Evolutionary conservation across 2,329 filamentous ascomycete species (phyloP).

Genomic region (Colletotrichum truncatum): DNA sequence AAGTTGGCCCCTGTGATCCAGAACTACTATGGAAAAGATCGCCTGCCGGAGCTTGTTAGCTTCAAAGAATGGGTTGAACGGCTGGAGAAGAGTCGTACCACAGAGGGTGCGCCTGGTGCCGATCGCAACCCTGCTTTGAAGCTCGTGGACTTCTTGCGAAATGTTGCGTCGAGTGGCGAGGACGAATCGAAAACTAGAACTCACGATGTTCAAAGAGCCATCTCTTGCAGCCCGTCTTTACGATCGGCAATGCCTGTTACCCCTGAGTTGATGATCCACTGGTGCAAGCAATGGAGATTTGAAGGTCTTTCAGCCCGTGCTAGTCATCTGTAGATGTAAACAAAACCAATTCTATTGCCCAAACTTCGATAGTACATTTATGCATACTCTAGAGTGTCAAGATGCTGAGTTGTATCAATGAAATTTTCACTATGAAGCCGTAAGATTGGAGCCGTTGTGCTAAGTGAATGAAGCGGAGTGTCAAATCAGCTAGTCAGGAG

Average conservation of each 20-base stretch:
- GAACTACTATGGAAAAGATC: conserved; percentile 46
- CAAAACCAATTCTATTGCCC: no score
- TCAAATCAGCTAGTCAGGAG: no score
- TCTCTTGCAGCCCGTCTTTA: conserved; percentile 51
- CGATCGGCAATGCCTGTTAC: conserved; percentile 49
- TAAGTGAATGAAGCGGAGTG: no score
- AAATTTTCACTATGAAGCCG: no score
- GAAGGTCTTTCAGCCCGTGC: not conserved
- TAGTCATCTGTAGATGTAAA: conserved; percentile 17
- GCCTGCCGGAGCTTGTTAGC: conserved; percentile 48
- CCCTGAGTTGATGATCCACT: conserved; percentile 55
- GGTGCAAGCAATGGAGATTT: conserved; percentile 56
- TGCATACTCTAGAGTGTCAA: no score
- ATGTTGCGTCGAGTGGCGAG: not conserved
- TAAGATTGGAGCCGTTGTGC: no score
- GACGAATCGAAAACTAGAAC: conserved; percentile 37
- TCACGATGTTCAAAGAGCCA: conserved; percentile 51
- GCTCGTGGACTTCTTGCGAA: conserved; percentile 58
- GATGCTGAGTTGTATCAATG: no score
- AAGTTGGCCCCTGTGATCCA: conserved; percentile 50
- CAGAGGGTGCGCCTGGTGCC: conserved; percentile 44
- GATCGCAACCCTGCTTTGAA: conserved; percentile 58
- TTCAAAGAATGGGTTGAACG: conserved; percentile 55
- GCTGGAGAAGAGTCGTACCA: conserved; percentile 49
- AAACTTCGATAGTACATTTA: no score